Base-by-base conservation (phyloP, 2,329 filamentous ascomycete genomes). In the Nothopassalora personata region DNA sequence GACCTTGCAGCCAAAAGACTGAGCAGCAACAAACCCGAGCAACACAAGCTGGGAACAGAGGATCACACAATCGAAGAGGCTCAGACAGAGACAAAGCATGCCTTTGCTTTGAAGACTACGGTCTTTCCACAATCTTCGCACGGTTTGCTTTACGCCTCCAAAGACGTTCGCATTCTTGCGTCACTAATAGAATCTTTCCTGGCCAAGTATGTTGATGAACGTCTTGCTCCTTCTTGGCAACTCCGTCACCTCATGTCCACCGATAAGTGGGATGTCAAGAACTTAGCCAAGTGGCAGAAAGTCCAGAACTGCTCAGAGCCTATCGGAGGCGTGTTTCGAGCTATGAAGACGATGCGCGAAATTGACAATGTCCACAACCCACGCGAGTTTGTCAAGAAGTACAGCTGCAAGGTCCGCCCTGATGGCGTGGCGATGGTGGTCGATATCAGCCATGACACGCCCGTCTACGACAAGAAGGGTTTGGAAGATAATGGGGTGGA, bases 201-300 rank as follows among this genome's bases (percentile, higher is more conserved):
- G 30, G 80, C 85, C 18, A 80, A 81, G 3, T 83, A 91, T 67
- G 81, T 97, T 56, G 92, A 92, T 9, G 81, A 85, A 9, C 86
- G 91, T 8, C 82, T 97, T 13, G 89, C 86, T 1, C 83, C 93
- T 30, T 90, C 88, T 47, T 97, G 93, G 92, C 93, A 97, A 74
- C 80, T 97, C 15, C 89, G 93, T 67, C 88, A 94, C 68, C 84
- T 97, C 27, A 90, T 89, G 2, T 90, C 88, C 1, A 89, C 91
- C 66, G 92, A 92, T 3, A 97, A 97, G 76, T 97, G 93, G 93
- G 93, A 97, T 70, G 91, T 97, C 66, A 97, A 97, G 77, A 97
- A 97, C 69, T 80, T 97, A 10, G 86, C 83, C 60, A 97, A 97
- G 71, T 97, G 93, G 93, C 83, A 90, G 72, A 85, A 85, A 18